Conservation (phyloP, 2,329 filamentous ascomycete species). For the Zarea fungicola region DNA sequence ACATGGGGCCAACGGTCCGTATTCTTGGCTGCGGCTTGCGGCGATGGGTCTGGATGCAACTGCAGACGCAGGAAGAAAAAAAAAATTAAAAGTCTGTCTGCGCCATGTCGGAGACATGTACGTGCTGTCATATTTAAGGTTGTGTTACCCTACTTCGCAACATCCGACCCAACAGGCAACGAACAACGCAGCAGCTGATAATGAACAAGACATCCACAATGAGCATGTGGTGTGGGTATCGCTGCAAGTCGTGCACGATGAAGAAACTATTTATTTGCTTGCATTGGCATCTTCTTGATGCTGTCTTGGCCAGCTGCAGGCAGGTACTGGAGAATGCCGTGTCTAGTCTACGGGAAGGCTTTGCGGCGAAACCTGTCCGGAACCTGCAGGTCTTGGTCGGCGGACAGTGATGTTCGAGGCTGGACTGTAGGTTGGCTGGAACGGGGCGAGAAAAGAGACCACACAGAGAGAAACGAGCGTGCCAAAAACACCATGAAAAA, state of each 20-base stretch:
- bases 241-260: too few relatives aligned
- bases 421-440: not conserved
- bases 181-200: constrained; percentile 7
- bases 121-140: not conserved
- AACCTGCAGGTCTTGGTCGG: not conserved
- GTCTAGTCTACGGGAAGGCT: not conserved
- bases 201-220: not conserved
- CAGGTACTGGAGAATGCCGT: not conserved
- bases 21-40: too few relatives aligned
- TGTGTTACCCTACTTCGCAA: constrained; percentile 1
- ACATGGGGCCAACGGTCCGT: too few relatives aligned
- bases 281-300: not conserved
- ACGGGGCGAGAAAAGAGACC: constrained; percentile 5
- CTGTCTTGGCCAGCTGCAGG: not conserved
- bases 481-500: not conserved
- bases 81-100: not conserved
- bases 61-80: not conserved
- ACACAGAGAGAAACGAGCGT: not conserved
- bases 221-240: too few relatives aligned
- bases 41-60: not conserved
- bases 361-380: not conserved
- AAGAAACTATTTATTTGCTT: too few relatives aligned
- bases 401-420: not conserved
- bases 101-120: not conserved
- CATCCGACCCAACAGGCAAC: not conserved